Evolutionary conservation across 345 rosid genomes (phyloP).

Genomic region (Acer campestre): DNA sequence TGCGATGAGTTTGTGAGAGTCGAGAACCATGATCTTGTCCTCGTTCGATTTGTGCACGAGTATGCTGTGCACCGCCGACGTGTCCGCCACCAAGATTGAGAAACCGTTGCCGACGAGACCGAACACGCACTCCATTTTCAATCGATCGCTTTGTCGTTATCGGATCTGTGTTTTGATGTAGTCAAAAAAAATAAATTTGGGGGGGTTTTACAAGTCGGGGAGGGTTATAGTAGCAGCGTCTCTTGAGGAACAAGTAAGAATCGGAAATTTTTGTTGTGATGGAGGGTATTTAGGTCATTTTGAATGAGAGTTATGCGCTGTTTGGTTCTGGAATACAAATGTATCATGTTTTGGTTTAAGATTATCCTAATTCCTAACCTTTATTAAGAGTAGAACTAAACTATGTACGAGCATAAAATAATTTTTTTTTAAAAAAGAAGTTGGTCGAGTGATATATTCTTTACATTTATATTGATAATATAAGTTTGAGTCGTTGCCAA

Average conservation of each 20-base stretch:
- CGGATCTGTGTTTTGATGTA: conserved; percentile 27
- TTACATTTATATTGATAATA: too few species aligned
- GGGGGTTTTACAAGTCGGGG: not conserved
- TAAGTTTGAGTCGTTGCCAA: too few species aligned
- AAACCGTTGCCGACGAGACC: conserved; percentile 91
- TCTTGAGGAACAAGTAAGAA: conserved; percentile 43
- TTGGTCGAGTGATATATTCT: too few species aligned
- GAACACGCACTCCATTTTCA: conserved; percentile 87
- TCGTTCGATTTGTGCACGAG: conserved; percentile 91
- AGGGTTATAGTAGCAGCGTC: conserved; percentile 13
- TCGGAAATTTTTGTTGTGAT: not conserved
- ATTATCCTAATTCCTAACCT: not conserved
- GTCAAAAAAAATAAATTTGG: not conserved
- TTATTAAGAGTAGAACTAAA: too few species aligned
- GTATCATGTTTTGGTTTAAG: not conserved
- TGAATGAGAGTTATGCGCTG: not conserved
- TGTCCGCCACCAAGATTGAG: conserved; percentile 79
- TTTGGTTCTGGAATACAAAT: not conserved
- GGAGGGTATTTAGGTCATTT: conserved; percentile 22
- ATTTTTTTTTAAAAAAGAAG: too few species aligned
- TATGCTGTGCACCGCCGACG: conserved; percentile 92
- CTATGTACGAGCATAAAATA: too few species aligned
- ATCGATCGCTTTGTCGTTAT: conserved; percentile 3
- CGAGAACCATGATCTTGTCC: conserved; percentile 96
- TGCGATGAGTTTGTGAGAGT: conserved; percentile 93